These are phyloP conservation scores for Chrysophaeum taylorii DNA, from an alignment of 352 stramenopile genomes.

Conservation along the genomic window DNA sequence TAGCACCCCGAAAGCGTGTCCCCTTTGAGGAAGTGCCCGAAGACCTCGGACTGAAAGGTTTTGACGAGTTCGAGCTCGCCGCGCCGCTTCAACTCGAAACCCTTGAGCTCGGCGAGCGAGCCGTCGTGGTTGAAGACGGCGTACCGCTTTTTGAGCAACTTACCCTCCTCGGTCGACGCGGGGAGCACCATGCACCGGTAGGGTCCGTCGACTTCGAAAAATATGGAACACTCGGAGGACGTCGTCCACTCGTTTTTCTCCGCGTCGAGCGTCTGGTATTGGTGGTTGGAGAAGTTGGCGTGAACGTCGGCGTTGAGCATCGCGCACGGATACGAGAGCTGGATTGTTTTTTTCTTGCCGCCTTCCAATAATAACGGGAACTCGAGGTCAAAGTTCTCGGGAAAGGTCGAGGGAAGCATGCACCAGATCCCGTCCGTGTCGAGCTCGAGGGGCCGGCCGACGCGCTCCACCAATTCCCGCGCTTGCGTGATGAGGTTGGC, in stretches of 20 bases:
- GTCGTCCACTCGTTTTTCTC: constrained; percentile 71
- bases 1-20: constrained; percentile 87
- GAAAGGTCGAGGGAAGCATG: constrained; percentile 93
- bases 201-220: constrained; percentile 97
- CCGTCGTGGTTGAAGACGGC: constrained; percentile 83
- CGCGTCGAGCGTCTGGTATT: constrained; percentile 74
- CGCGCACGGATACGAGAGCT: constrained; percentile 93
- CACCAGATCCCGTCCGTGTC: constrained; percentile 99
- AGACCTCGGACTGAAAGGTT: constrained; percentile 95
- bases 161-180: constrained; percentile 93
- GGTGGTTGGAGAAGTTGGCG: constrained; percentile 96
- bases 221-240: constrained; percentile 91
- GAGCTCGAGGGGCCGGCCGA: constrained; percentile 92
- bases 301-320: constrained; percentile 98
- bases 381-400: constrained; percentile 91
- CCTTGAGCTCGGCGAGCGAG: constrained; percentile 76
- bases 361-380: too few relatives aligned
- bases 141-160: constrained; percentile 95
- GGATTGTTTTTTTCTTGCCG: constrained; percentile 39
- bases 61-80: constrained; percentile 98
- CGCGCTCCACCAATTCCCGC: constrained; percentile 64
- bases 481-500: constrained; percentile 94
- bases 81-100: constrained; percentile 97
- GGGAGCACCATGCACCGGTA: constrained; percentile 96
- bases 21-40: constrained; percentile 91